Percentiles rank a stretch among this genome's conserved stretches.
Evolutionary conservation across 2,329 filamentous ascomycete species (phyloP).

Genomic region (Talaromyces sp.): DNA sequence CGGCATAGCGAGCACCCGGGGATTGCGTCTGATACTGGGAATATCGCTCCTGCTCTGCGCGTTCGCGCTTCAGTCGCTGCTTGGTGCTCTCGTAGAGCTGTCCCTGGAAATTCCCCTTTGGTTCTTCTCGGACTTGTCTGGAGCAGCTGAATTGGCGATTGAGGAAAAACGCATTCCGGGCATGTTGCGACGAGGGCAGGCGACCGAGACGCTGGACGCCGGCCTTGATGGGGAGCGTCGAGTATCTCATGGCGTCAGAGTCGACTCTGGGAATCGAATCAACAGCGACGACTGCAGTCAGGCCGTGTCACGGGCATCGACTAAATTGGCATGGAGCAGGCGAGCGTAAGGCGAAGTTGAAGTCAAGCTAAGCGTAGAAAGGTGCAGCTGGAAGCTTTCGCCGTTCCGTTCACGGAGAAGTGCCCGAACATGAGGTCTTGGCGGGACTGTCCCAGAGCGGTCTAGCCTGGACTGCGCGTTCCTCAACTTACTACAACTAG

Average conservation of each 20-base stretch:
- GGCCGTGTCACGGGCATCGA: not conserved
- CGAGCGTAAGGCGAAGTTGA: no score
- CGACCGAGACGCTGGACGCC: conserved; percentile 1
- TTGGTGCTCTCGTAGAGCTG: conserved; percentile 61
- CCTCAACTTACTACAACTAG: not conserved
- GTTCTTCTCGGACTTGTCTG: conserved; percentile 15
- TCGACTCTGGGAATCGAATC: not conserved
- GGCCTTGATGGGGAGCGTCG: conserved; percentile 3
- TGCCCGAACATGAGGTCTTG: not conserved
- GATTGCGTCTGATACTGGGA: conserved; percentile 41
- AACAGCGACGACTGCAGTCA: not conserved
- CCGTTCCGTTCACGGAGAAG: not conserved
- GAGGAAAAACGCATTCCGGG: not conserved
- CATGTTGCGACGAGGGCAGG: not conserved
- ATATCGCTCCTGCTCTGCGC: conserved; percentile 52
- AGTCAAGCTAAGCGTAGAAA: no score
- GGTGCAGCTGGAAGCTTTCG: not conserved
- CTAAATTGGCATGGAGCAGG: not conserved
- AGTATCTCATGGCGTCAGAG: conserved; percentile 4
- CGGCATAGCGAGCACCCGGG: conserved; percentile 33
- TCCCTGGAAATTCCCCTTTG: conserved; percentile 50
- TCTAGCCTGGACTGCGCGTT: not conserved
- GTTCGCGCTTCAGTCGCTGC: conserved; percentile 55
- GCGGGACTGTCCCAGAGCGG: not conserved
- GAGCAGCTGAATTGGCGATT: conserved; percentile 4